Percentiles rank a stretch among this genome's conserved stretches.
Evolutionary conservation across 2,329 filamentous ascomycete genomes (phyloP).

Genomic region (Aureobasidium vineae): DNA sequence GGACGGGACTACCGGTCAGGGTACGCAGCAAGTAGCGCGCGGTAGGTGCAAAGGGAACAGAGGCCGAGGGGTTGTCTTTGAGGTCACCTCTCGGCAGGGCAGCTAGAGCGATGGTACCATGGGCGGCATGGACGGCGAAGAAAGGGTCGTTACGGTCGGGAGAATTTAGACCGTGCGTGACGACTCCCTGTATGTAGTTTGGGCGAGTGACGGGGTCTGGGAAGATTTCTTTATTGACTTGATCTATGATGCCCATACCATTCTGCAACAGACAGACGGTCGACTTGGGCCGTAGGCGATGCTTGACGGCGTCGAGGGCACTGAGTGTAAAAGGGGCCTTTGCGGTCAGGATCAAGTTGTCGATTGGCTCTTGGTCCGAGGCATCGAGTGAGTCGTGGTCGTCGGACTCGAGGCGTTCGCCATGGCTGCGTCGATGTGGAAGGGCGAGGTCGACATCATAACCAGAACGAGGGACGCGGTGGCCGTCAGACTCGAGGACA

Average conservation of each 20-base stretch:
- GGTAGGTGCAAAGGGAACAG: slow-evolving; percentile 42
- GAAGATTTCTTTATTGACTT: slow-evolving; percentile 70
- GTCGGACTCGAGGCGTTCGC: background rate
- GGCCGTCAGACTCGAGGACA: slow-evolving; percentile 46
- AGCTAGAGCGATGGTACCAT: slow-evolving; percentile 59
- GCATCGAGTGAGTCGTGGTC: background rate
- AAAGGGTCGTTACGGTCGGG: slow-evolving; percentile 46
- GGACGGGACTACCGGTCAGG: slow-evolving; percentile 60
- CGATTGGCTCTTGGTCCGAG: slow-evolving; percentile 51
- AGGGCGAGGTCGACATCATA: slow-evolving; percentile 49
- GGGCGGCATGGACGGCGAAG: slow-evolving; percentile 56
- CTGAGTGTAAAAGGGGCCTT: slow-evolving; percentile 69
- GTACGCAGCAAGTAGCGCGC: slow-evolving; percentile 63
- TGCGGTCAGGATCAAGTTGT: slow-evolving; percentile 73
- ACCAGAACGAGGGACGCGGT: slow-evolving; percentile 41
- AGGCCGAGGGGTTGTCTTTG: slow-evolving; percentile 23
- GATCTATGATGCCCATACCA: slow-evolving; percentile 79
- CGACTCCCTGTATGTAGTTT: slow-evolving; percentile 70
- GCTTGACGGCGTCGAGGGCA: slow-evolving; percentile 64
- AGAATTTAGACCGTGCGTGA: slow-evolving; percentile 57
- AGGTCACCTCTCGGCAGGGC: slow-evolving; percentile 46
- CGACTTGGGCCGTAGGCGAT: slow-evolving; percentile 64
- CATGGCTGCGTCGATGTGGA: slow-evolving; percentile 28
- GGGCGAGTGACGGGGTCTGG: slow-evolving; percentile 64
- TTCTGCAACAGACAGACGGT: slow-evolving; percentile 76